These are phyloP conservation scores for Suhomyces canberraensis DNA, from an alignment of 805 yeast species.

Conservation along the genomic window DNA sequence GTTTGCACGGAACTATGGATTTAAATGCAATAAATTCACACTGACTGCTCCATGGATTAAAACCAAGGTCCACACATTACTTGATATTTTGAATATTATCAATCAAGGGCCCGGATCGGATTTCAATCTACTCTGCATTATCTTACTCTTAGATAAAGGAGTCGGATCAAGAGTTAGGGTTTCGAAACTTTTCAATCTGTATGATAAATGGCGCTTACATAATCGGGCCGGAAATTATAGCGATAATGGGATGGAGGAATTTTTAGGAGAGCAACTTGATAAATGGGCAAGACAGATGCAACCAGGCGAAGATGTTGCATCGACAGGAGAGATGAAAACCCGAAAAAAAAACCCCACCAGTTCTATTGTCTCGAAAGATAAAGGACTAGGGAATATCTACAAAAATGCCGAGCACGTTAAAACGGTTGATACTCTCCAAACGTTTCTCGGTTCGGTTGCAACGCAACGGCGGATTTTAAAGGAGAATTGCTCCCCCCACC, in stretches of 20 bases:
- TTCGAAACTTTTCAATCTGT: conserved; percentile 25
- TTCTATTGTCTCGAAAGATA: neutral
- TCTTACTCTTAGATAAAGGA: conserved; percentile 24
- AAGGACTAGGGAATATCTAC: conserved; percentile 6
- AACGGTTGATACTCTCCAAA: conserved; percentile 12
- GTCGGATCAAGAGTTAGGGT: conserved; percentile 22
- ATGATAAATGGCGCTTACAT: conserved; percentile 4
- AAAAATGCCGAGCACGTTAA: conserved; percentile 7
- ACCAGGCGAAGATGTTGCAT: no score
- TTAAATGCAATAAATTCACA: conserved; percentile 43
- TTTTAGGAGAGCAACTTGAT: conserved; percentile 10
- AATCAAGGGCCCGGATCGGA: conserved; percentile 30
- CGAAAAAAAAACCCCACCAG: neutral
- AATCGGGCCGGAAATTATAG: neutral
- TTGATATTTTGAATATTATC: conserved; percentile 48
- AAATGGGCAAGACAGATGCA: no score
- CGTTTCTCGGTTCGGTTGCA: conserved; percentile 13
- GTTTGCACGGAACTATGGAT: conserved; percentile 38
- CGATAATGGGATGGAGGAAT: conserved; percentile 6
- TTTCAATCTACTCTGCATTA: conserved; percentile 27
- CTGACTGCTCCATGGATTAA: conserved; percentile 52
- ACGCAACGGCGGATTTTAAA: conserved; percentile 17
- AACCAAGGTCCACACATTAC: conserved; percentile 40
- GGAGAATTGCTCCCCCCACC: conserved; percentile 24
- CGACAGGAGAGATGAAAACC: no score